Conservation (phyloP, 495 filamentous ascomycete species). For the Tuber microsphaerosporum region DNA sequence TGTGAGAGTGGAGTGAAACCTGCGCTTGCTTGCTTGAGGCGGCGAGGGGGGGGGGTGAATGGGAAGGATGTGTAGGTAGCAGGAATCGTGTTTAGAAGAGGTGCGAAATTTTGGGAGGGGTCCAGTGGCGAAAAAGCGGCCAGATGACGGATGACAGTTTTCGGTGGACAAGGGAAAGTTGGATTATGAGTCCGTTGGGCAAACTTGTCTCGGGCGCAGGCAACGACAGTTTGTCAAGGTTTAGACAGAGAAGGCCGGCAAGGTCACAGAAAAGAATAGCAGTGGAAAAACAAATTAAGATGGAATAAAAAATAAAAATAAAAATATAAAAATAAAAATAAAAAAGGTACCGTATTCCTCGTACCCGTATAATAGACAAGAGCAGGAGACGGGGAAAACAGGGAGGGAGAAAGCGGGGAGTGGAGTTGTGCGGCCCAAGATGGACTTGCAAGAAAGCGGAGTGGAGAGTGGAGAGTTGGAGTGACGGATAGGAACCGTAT, state of each 20-base stretch:
- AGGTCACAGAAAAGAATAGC: not conserved
- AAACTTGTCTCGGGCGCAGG: slow-evolving; percentile 29
- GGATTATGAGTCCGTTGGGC: slow-evolving; percentile 31
- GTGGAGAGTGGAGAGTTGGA: slow-evolving; percentile 9
- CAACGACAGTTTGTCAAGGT: slow-evolving; percentile 23
- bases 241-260: slow-evolving; percentile 16
- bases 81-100: not conserved
- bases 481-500: slow-evolving; percentile 30
- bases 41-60: slow-evolving; percentile 8
- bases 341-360: not conserved
- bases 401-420: slow-evolving; percentile 16
- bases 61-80: slow-evolving; percentile 18
- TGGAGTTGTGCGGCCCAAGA: not conserved
- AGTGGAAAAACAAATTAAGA: not conserved
- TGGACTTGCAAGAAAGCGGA: not conserved
- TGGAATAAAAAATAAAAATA: not conserved
- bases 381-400: slow-evolving; percentile 3
- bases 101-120: slow-evolving; percentile 15
- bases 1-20: slow-evolving; percentile 24
- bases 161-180: slow-evolving; percentile 31
- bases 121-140: slow-evolving; percentile 29
- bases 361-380: not conserved
- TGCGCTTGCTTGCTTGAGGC: slow-evolving; percentile 16
- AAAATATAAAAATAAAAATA: not conserved
- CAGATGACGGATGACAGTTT: slow-evolving; percentile 29